phyloP scores from a whole-genome alignment of 139 green algal genomes.

The Chlamydomonas incerta region DNA sequence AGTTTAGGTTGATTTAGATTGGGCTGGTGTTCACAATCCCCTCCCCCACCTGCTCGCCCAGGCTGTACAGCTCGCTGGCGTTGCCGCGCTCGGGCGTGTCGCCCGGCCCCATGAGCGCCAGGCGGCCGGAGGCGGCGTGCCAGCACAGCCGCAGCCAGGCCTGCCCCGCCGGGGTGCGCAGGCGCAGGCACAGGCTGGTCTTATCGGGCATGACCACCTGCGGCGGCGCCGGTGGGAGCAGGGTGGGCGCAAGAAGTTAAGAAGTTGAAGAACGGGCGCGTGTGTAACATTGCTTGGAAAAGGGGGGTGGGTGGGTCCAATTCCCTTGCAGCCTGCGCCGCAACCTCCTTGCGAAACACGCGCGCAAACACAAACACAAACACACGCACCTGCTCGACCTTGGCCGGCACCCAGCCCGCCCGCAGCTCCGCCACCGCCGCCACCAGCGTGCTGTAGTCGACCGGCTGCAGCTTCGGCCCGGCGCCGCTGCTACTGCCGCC shows the following conservation, averaged over 20 bases:
- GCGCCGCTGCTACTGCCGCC: no score
- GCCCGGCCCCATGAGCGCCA: slow-evolving; percentile 48
- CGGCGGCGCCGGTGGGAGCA: not conserved
- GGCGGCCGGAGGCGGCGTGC: slow-evolving; percentile 69
- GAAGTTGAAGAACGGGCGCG: not conserved
- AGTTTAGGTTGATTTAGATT: no score
- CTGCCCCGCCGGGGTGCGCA: slow-evolving; percentile 52
- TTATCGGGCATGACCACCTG: slow-evolving; percentile 74
- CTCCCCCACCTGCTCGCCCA: slow-evolving; percentile 27
- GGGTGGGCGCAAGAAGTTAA: no score
- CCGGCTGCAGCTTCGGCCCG: slow-evolving; percentile 31
- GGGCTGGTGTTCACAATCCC: no score
- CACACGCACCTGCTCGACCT: slow-evolving; percentile 71
- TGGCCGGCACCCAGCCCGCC: slow-evolving; percentile 69
- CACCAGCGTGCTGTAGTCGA: slow-evolving; percentile 77
- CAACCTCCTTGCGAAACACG: no score
- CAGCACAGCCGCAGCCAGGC: slow-evolving; percentile 85
- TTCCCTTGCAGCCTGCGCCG: no score
- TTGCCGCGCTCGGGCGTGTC: slow-evolving; percentile 50
- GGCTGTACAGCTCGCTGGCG: slow-evolving; percentile 43
- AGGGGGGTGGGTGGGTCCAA: no score
- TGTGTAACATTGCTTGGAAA: no score
- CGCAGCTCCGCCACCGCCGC: slow-evolving; percentile 59
- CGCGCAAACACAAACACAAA: no score
- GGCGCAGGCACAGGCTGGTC: slow-evolving; percentile 65